Evolutionary conservation across 768 basidiomycete species (phyloP).

Genomic region (Gloeostereum incarnatum): DNA sequence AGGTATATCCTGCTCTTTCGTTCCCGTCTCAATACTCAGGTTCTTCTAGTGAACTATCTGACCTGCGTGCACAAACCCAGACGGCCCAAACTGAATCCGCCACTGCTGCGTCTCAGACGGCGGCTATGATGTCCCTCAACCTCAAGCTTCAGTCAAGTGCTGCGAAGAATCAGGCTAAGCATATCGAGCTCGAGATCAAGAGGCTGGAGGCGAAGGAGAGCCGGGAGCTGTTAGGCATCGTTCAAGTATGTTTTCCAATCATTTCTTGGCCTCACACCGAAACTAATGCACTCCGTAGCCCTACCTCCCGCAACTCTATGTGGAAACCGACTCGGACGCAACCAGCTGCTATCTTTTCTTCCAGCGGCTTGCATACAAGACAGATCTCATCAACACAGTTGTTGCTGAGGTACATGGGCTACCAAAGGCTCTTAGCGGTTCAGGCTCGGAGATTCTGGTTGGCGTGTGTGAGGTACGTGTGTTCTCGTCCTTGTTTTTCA

Average conservation of each 20-base stretch:
- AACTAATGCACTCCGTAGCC: slow-evolving; percentile 37
- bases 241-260: slow-evolving; percentile 46
- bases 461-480: slow-evolving; percentile 81
- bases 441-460: slow-evolving; percentile 81
- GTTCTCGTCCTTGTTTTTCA: not conserved
- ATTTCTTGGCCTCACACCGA: not conserved
- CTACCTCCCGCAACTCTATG: slow-evolving; percentile 85
- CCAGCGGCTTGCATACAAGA: slow-evolving; percentile 78
- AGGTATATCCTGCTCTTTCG: slow-evolving; percentile 33
- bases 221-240: slow-evolving; percentile 68
- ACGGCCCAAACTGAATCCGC: slow-evolving; percentile 79
- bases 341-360: slow-evolving; percentile 90
- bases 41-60: slow-evolving; percentile 67
- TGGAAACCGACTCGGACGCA: slow-evolving; percentile 83
- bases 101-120: slow-evolving; percentile 78
- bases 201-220: slow-evolving; percentile 80
- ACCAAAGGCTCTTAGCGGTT: slow-evolving; percentile 75
- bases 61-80: slow-evolving; percentile 75
- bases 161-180: slow-evolving; percentile 82
- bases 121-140: slow-evolving; percentile 91
- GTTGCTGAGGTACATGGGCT: slow-evolving; percentile 79
- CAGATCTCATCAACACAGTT: slow-evolving; percentile 76
- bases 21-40: not conserved
- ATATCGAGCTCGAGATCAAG: slow-evolving; percentile 83
- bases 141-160: slow-evolving; percentile 89